phyloP scores from a whole-genome alignment of 352 stramenopile species.

The Phytophthora fragariae region DNA sequence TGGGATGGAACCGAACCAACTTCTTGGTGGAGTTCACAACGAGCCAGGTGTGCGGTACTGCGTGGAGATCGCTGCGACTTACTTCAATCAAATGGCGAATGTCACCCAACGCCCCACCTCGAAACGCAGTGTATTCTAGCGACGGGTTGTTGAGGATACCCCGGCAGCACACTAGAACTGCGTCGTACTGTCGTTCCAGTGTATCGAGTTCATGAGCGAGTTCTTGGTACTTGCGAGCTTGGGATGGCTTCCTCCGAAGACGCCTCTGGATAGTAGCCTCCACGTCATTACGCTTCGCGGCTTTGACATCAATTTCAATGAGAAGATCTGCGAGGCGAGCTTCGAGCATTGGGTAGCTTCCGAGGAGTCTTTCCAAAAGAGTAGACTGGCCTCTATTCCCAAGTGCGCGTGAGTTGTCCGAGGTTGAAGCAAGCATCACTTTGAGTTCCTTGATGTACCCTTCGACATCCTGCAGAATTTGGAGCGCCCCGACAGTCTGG shows the following conservation, averaged over 20 bases:
- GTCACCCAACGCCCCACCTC: constrained; percentile 33
- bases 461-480: constrained; percentile 37
- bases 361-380: constrained; percentile 22
- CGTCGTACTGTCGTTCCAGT: constrained; percentile 28
- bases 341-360: constrained; percentile 31
- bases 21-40: constrained; percentile 58
- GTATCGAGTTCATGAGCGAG: constrained; percentile 29
- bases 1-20: constrained; percentile 50
- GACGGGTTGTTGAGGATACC: constrained; percentile 24
- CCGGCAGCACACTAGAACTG: constrained; percentile 22
- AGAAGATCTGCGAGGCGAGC: constrained; percentile 16
- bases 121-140: constrained; percentile 39
- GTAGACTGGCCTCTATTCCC: background rate
- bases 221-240: constrained; percentile 28
- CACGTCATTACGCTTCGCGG: constrained; percentile 34
- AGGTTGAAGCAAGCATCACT: background rate
- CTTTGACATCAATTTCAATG: constrained; percentile 30
- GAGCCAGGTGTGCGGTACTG: constrained; percentile 49
- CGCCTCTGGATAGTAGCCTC: constrained; percentile 34
- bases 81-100: constrained; percentile 46
- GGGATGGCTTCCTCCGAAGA: constrained; percentile 13
- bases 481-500: constrained; percentile 24
- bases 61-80: constrained; percentile 25
- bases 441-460: constrained; percentile 17
- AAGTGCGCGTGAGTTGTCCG: background rate